Evolutionary conservation across 305 asterid genomes (phyloP).

Genomic region (Fraxinus xanthoxyloides): DNA sequence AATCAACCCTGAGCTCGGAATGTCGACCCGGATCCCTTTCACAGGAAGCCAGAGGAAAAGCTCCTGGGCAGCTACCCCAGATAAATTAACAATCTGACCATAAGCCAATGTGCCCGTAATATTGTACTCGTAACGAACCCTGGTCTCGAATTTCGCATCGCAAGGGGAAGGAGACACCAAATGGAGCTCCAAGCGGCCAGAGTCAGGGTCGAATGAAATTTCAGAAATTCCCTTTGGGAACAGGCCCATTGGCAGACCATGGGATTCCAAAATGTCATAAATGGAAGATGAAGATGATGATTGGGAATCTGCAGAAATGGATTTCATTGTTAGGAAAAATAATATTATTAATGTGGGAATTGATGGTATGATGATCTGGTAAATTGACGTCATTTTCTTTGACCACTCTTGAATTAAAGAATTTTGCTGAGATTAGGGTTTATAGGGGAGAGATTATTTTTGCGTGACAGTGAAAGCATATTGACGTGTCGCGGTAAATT

Average conservation of each 20-base stretch:
- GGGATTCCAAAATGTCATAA: slow-evolving; percentile 48
- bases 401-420: neutral
- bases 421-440: neutral
- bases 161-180: slow-evolving; percentile 52
- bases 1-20: slow-evolving; percentile 86
- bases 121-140: slow-evolving; percentile 53
- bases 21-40: slow-evolving; percentile 62
- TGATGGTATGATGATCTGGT: neutral
- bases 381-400: neutral
- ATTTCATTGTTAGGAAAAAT: neutral
- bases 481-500: neutral
- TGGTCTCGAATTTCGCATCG: slow-evolving; percentile 75
- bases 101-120: slow-evolving; percentile 51
- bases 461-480: neutral
- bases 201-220: slow-evolving; percentile 40
- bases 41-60: slow-evolving; percentile 86
- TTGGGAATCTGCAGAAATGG: neutral
- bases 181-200: slow-evolving; percentile 59
- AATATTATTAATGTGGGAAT: too few relatives aligned
- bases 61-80: slow-evolving; percentile 77
- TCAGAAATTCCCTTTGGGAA: slow-evolving; percentile 66
- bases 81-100: slow-evolving; percentile 50
- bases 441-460: neutral
- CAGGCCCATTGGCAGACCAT: slow-evolving; percentile 70
- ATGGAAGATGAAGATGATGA: slow-evolving; percentile 34